Base-by-base conservation (phyloP, 2,329 filamentous ascomycete species). In the Trichoderma aggressivum region DNA sequence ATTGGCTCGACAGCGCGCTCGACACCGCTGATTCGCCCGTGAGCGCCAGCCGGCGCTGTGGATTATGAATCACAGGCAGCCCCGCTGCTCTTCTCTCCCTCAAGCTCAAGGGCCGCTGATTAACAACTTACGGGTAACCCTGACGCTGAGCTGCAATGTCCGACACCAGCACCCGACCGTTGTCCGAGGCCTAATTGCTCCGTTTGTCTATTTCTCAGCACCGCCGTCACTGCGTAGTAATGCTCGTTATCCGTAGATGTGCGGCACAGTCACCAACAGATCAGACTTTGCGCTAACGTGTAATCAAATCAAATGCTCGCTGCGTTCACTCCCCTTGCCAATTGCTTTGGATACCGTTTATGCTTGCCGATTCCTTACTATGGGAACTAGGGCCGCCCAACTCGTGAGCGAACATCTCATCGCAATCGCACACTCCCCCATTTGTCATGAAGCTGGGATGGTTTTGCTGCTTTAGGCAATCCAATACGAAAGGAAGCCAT, bases 41-140 rank as follows among this genome's bases (percentile, higher is more conserved):
- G 59, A 55, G 30, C 67, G 18, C 67, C 47, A 43, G 59, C 67
- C 67, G 43, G 43, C 18, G 32, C 18, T 3, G 53, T 70, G 67
- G 67, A 70, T 70, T 70, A 70, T 70, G 67, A 70, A 70, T 70
- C 67, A 70, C 26, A 60, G 18, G 12, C 24, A 4, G 65, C 18
- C 56, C 53, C 65, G 24, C 39, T 14, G 34, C 50, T 14, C 18
- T 32, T 21, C 53, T 43, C 32, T 36, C 10, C 36, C 16, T 4
- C 16, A 39, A 39, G 36, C 36, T 47, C 30, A 14, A 34, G 26
- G 36, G 26, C 67, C 67, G 68, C 68, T 70, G 64, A 70, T 64
- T 70, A 64, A 70, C 67, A 26, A 36, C n/a, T n/a, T n/a, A n/a
- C n/a, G n/a, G n/a, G n/a, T n/a, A n/a, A n/a, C n/a, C n/a, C n/a